Conservation (phyloP, 2,329 filamentous ascomycete species). For the Chrysosporium keratinophilum region DNA sequence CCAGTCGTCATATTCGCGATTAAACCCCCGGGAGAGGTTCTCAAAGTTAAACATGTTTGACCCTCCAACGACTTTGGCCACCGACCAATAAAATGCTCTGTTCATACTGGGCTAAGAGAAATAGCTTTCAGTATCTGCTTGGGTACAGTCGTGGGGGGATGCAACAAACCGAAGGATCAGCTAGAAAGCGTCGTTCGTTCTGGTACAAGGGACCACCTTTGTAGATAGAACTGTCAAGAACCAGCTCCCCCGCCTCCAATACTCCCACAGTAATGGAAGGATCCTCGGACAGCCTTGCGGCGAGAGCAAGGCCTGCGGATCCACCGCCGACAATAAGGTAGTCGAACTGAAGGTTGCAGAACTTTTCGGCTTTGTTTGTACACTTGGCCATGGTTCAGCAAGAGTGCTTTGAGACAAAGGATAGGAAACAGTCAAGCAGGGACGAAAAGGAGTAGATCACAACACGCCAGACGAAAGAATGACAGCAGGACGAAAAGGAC, state of each 20-base stretch:
- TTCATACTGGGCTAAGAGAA: neutral
- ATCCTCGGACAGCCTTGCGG: slow-evolving; percentile 34
- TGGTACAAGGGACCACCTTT: neutral
- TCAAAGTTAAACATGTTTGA: slow-evolving; percentile 27
- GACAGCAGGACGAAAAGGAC: too few species aligned
- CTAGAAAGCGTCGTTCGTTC: slow-evolving; percentile 27
- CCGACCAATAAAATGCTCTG: slow-evolving; percentile 11
- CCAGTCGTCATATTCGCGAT: slow-evolving; percentile 28
- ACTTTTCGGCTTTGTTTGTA: neutral
- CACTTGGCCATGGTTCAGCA: neutral
- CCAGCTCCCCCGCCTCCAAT: slow-evolving; percentile 35
- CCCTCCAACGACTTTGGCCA: slow-evolving; percentile 26
- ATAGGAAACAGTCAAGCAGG: neutral
- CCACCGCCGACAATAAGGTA: slow-evolving; percentile 23
- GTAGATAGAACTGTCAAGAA: too few species aligned
- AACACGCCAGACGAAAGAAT: too few species aligned
- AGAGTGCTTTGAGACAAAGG: neutral
- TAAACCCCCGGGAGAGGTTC: slow-evolving; percentile 19
- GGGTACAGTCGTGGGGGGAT: neutral
- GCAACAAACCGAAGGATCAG: slow-evolving; percentile 16
- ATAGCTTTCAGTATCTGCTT: neutral
- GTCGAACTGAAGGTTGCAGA: slow-evolving; percentile 9
- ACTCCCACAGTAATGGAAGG: slow-evolving; percentile 35
- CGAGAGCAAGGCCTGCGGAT: slow-evolving; percentile 22
- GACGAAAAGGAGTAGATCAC: neutral